phyloP scores from a whole-genome alignment of 306 rosid genomes.

The Comarum palustre region DNA sequence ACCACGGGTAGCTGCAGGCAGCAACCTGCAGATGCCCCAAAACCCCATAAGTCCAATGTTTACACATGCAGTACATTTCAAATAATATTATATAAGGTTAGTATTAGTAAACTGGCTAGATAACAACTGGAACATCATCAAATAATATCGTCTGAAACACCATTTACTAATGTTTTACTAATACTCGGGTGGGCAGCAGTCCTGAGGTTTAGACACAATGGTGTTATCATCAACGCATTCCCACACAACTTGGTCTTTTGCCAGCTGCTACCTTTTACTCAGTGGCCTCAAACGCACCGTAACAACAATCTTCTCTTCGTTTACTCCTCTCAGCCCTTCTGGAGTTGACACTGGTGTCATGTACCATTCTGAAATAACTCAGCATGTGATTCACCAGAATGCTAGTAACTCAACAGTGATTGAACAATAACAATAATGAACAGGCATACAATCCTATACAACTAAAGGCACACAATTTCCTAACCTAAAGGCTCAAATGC shows the following conservation, averaged over 20 bases:
- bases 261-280: conserved; percentile 41
- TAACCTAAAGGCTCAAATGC: background rate
- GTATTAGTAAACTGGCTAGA: too few species aligned
- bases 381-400: background rate
- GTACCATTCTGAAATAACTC: too few species aligned
- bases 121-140: too few species aligned
- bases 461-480: background rate
- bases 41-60: too few species aligned
- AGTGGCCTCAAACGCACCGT: conserved; percentile 89
- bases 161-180: too few species aligned
- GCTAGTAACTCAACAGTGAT: background rate
- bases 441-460: background rate
- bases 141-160: too few species aligned
- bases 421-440: background rate
- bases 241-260: conserved; percentile 75
- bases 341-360: conserved; percentile 77
- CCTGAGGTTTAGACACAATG: conserved; percentile 66
- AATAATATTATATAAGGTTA: too few species aligned
- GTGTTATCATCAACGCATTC: conserved; percentile 76
- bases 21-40: too few species aligned
- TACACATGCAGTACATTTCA: too few species aligned
- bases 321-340: conserved; percentile 53
- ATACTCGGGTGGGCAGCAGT: conserved; percentile 34
- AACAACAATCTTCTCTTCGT: conserved; percentile 94
- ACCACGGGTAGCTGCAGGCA: too few species aligned